Conservation (phyloP, 2,329 filamentous ascomycete species). For the Colletotrichum sp. region DNA sequence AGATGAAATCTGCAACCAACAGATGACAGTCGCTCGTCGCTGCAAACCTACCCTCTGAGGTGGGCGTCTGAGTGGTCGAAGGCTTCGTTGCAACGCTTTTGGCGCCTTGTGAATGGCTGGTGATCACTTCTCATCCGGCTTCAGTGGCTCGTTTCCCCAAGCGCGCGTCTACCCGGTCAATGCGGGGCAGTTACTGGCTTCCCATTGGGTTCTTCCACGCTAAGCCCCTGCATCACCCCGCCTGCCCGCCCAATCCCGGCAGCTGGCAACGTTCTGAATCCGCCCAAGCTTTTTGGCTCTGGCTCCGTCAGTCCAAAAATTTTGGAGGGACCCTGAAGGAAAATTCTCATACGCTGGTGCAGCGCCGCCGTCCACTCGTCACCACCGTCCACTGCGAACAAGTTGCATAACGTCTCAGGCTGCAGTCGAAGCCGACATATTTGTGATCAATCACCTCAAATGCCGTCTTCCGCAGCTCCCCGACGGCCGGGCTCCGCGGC, state of each 20-base stretch:
- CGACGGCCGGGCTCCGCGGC: neutral
- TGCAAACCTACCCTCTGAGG: neutral
- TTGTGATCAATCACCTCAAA: neutral
- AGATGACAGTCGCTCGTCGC: neutral
- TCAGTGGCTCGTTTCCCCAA: constrained; percentile 12
- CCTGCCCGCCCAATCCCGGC: constrained; percentile 7
- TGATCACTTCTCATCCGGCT: neutral
- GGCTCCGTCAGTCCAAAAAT: neutral
- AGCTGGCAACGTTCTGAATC: constrained; percentile 4
- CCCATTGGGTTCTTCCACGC: neutral
- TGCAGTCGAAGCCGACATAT: neutral
- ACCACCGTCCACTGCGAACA: neutral
- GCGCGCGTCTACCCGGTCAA: constrained; percentile 19
- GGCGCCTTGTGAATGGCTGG: neutral
- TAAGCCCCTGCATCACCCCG: neutral
- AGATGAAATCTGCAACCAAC: constrained; percentile 10
- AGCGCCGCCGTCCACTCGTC: neutral
- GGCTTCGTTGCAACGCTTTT: neutral
- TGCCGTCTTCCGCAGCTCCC: constrained; percentile 9
- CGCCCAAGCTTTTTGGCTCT: neutral
- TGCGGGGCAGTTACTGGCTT: neutral
- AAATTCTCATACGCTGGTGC: constrained; percentile 18
- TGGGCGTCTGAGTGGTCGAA: neutral
- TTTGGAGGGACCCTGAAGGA: neutral
- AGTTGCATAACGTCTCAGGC: neutral